phyloP scores from a whole-genome alignment of 2,329 filamentous ascomycete genomes.

The Stachybotrys elegans region DNA sequence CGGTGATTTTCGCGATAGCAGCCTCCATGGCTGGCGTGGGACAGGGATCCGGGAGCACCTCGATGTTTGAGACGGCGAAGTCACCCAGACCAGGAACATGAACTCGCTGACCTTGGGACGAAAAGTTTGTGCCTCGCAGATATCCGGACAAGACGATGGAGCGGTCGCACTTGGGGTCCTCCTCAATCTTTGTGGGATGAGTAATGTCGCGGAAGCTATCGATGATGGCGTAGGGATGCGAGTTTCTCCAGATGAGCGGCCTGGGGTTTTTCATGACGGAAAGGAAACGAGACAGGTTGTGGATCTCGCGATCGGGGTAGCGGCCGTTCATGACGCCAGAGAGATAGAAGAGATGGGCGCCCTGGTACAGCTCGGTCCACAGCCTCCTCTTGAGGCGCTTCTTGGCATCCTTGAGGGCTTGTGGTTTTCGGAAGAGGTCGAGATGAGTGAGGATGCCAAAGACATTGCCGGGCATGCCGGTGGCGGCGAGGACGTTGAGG shows the following conservation, averaged over 20 bases:
- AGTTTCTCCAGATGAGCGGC: constrained; percentile 93
- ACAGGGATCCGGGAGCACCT: constrained; percentile 87
- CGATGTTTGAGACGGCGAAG: constrained; percentile 75
- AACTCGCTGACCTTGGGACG: constrained; percentile 76
- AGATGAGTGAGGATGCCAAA: constrained; percentile 96
- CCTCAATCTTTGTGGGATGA: constrained; percentile 84
- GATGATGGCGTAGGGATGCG: constrained; percentile 87
- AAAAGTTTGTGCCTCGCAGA: constrained; percentile 89
- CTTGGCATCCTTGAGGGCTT: constrained; percentile 87
- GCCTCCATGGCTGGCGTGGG: constrained; percentile 90
- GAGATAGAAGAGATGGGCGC: constrained; percentile 94
- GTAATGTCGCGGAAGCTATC: constrained; percentile 96
- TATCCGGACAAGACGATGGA: constrained; percentile 91
- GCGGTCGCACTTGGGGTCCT: constrained; percentile 83
- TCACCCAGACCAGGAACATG: constrained; percentile 93
- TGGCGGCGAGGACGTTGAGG: constrained; percentile 84
- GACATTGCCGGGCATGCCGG: constrained; percentile 97
- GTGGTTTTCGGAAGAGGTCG: constrained; percentile 91
- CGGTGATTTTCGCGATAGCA: constrained; percentile 75
- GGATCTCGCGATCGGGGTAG: constrained; percentile 93
- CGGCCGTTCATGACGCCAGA: constrained; percentile 94
- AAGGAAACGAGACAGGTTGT: constrained; percentile 91
- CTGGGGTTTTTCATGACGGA: constrained; percentile 99
- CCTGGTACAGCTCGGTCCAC: constrained; percentile 96
- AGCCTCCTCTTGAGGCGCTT: constrained; percentile 93